Evolutionary conservation across 768 basidiomycete genomes (phyloP), one percentile per base, ranked within the genome.

Genomic region (Boletus tomentosulus): DNA sequence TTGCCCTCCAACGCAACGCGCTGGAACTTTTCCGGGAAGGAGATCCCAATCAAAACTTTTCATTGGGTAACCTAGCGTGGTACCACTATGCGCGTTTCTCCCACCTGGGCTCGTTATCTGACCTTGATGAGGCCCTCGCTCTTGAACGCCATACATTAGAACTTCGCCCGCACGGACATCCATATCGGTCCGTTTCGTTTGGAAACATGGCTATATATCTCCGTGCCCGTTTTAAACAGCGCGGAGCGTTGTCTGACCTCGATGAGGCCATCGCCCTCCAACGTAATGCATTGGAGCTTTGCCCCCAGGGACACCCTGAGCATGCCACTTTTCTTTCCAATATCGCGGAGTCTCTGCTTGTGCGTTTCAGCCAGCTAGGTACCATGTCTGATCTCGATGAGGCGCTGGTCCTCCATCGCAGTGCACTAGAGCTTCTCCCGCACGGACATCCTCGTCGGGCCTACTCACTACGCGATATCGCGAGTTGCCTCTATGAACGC

Each of bases 311-410:
- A 4, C 55, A 62, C 50, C 42, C 56, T 3, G 8, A 39, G 12
- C 52, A 57, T 4, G 34, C 51, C n/a, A 28, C 1, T 13, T 25
- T 16, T 24, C 43, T 61, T n/a, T 39, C 37, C 44, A 59, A 57
- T 44, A 63, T 66, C 25, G 61, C 56, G 4, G 42, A 34, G n/a
- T 47, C 54, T 11, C 59, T 65, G 15, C 46, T 34, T 48, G 4
- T 28, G 31, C 57, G 49, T 6, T 54, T 45, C 37, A 6, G 47
- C 4, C 27, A 19, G 33, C 57, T 43, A 15, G 19, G 39, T n/a
- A 12, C 31, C 7, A 6, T 27, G n/a, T 28, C 22, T 19, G 57
- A 61, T 43, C 46, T 68, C 24, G 42, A 63, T 11, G 54, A 60
- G 46, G 65, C 62, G 10, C 63, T 68, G 28, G 24, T 15, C 11